A percentile compares a stretch with the other conserved stretches of the same genome.
Conservation (phyloP, 1,139 yeast genomes). For the Hemisphaericaspora xylofermentans region DNA sequence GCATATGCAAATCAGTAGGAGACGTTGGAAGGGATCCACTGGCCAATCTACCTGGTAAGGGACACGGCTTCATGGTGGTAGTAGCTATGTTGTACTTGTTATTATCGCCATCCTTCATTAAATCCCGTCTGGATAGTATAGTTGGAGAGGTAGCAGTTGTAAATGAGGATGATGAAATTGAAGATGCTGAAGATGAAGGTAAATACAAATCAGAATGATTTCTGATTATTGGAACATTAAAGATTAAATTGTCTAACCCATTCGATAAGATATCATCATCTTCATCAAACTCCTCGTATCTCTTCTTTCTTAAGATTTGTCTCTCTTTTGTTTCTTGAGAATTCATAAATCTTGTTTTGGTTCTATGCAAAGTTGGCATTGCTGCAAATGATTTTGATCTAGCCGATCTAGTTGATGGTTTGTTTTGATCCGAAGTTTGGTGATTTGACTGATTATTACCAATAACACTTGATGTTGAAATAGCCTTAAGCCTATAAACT, state of each 20-base stretch:
- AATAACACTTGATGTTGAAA: constrained; percentile 11
- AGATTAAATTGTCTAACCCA: constrained; percentile 38
- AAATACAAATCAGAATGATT: constrained; percentile 35
- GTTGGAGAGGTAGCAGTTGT: constrained; percentile 4
- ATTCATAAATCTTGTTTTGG: constrained; percentile 38
- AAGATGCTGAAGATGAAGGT: constrained; percentile 1
- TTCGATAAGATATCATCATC: constrained; percentile 43
- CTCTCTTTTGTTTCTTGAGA: constrained; percentile 41
- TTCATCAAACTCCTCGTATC: constrained; percentile 44
- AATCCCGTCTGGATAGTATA: constrained; percentile 26
- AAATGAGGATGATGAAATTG: not conserved
- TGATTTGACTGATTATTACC: not conserved
- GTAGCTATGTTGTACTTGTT: constrained; percentile 23
- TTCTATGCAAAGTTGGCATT: constrained; percentile 25
- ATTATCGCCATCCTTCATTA: constrained; percentile 24
- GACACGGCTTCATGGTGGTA: constrained; percentile 28
- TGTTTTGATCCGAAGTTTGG: not conserved
- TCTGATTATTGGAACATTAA: constrained; percentile 46
- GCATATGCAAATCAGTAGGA: constrained; percentile 3
- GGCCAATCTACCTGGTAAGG: constrained; percentile 35
- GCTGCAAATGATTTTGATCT: constrained; percentile 11
- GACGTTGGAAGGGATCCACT: constrained; percentile 1
- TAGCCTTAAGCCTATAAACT: constrained; percentile 9
- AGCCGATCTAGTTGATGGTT: constrained; percentile 4
- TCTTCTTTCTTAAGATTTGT: constrained; percentile 38